phyloP scores from a whole-genome alignment of 208 protist genomes.

The Trichomonas gallinae region DNA sequence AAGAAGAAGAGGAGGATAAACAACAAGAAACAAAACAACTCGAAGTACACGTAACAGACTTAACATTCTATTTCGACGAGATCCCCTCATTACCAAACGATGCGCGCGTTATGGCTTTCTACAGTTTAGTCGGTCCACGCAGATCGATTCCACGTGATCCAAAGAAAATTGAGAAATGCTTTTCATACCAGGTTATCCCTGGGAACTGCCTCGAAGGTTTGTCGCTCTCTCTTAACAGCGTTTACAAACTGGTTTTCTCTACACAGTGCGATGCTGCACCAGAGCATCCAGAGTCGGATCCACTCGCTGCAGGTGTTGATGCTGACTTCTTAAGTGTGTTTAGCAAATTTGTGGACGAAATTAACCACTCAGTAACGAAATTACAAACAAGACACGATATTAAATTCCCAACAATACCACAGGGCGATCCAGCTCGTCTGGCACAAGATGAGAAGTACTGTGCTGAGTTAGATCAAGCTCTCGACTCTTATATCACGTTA shows the following conservation, averaged over 20 bases:
- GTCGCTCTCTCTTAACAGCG: neutral
- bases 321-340: neutral
- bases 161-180: neutral
- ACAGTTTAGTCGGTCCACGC: neutral
- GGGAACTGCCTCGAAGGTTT: constrained; percentile 10
- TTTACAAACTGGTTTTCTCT: neutral
- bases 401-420: neutral
- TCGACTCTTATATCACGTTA: neutral
- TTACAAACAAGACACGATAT: neutral
- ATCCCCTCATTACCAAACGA: neutral
- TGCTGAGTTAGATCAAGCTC: neutral
- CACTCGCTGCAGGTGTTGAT: neutral
- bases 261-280: neutral
- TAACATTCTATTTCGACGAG: constrained; percentile 1
- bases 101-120: constrained; percentile 11
- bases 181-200: constrained; percentile 17
- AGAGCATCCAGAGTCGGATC: neutral
- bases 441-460: neutral
- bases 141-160: neutral
- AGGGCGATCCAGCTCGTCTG: neutral
- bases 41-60: neutral
- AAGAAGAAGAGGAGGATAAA: neutral
- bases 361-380: constrained; percentile 4
- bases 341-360: constrained; percentile 14
- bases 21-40: neutral